Base-by-base conservation (phyloP, 129 eudicot genomes). In the Heracleum sosnowskyi region DNA sequence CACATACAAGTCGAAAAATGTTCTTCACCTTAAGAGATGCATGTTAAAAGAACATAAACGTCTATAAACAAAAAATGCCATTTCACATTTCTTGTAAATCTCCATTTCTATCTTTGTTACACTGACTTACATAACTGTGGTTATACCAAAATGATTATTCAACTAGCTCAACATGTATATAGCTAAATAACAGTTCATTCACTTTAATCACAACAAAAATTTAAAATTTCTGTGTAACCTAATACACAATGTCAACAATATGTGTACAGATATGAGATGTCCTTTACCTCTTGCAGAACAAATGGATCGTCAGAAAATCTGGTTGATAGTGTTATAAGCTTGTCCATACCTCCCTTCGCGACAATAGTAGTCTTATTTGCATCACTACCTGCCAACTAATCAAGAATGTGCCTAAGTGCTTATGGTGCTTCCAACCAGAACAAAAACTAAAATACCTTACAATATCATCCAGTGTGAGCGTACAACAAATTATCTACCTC, bases 311-410 rank as follows among this genome's bases (percentile, higher is more conserved):
- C 96, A 41, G 85, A 82, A 83, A 90, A 89, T 86, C 91, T 92
- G 80, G 88, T 77, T 49, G 88, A 60, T n/a, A 92, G 97, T 74
- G 81, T 89, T 5, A 96, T 85, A 74, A 96, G 90, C 81, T 80
- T 90, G 81, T 87, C 88, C 86, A 92, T 31, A 78, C 99, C 99
- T 76, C 88, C 85, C 83, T 81, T 92, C 78, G 92, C 97, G 47
- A 92, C 86, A 82, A 96, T 90, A 75, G 86, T 83, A 77, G 83
- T 87, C 89, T 96, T 96, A 69, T 92, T 92, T 72, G 74, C 79
- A 79, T 96, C 99, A 80, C 97, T 96, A 83, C 97, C 97, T 82
- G 99, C 97, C 89, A 96, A 88, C 99, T 96, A 76, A 73, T 60
- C 60, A 86, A 78, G 33, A 26, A 66, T 17, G 41, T 57, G 36